Conservation (phyloP, 371 early-diverging fungal genomes). For the Sporodiniella umbellata region DNA sequence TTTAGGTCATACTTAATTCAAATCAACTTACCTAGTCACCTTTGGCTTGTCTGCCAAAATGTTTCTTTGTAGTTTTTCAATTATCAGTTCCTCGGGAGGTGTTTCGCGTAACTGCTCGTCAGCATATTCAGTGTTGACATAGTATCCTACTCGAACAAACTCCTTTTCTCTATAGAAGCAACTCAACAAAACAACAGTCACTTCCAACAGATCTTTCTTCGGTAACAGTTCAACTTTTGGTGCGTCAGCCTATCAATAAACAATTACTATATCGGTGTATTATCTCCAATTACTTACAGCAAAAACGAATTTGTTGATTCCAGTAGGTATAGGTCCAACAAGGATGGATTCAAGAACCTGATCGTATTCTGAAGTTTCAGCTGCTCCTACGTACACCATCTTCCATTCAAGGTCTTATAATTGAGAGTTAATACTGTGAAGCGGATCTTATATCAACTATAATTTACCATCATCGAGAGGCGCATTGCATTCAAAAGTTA, state of each 20-base stretch:
- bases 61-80: constrained; percentile 76
- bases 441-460: not conserved
- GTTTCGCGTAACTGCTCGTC: constrained; percentile 49
- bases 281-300: constrained; percentile 55
- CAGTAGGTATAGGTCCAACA: constrained; percentile 97
- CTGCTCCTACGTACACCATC: constrained; percentile 92
- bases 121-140: constrained; percentile 91
- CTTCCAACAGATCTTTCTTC: constrained; percentile 77
- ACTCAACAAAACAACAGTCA: constrained; percentile 87
- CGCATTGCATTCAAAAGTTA: constrained; percentile 94
- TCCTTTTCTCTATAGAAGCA: constrained; percentile 87
- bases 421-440: not conserved
- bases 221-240: constrained; percentile 75
- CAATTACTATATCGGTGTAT: not conserved
- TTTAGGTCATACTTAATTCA: not conserved
- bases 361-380: constrained; percentile 79
- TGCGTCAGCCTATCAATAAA: constrained; percentile 55
- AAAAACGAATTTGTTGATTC: constrained; percentile 91
- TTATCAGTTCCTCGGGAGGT: constrained; percentile 48
- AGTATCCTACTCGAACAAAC: constrained; percentile 96
- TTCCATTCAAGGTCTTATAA: constrained; percentile 91
- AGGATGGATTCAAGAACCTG: constrained; percentile 93
- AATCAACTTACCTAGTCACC: constrained; percentile 72
- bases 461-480: constrained; percentile 77
- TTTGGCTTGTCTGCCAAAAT: constrained; percentile 93